Evolutionary conservation across 805 yeast species (phyloP).

Genomic region (Saccharomycopsis sp.): DNA sequence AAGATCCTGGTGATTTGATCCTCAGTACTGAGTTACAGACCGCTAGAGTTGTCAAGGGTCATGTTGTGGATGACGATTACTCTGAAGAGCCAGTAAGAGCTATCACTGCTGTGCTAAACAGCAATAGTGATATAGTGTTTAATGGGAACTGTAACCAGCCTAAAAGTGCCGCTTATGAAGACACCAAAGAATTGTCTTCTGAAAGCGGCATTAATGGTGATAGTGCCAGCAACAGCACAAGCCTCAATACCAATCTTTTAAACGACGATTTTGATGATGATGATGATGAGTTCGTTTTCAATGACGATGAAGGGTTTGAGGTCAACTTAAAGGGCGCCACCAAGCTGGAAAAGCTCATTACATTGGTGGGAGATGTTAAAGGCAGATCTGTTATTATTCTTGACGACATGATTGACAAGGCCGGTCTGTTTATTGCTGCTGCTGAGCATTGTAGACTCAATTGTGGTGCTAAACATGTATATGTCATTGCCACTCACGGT

Average conservation of each 20-base stretch:
- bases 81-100: constrained; percentile 47
- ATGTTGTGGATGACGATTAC: constrained; percentile 86
- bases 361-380: constrained; percentile 93
- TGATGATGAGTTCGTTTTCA: background rate
- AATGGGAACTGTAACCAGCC: background rate
- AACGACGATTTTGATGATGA: constrained; percentile 31
- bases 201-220: constrained; percentile 56
- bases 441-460: constrained; percentile 95
- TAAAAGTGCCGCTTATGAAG: background rate
- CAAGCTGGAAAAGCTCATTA: constrained; percentile 72
- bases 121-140: background rate
- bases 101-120: background rate
- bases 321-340: constrained; percentile 29
- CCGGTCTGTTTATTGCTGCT: constrained; percentile 89
- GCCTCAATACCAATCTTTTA: constrained; percentile 25
- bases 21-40: constrained; percentile 82
- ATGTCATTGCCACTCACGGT: constrained; percentile 93
- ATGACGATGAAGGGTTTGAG: constrained; percentile 6
- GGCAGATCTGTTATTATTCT: constrained; percentile 87
- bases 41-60: constrained; percentile 94
- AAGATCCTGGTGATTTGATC: constrained; percentile 60
- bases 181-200: constrained; percentile 24
- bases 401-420: constrained; percentile 97
- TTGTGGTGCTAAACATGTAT: constrained; percentile 92
- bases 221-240: constrained; percentile 69